Conservation (phyloP, 257 asterid species). For the Solanum medicagineum region DNA sequence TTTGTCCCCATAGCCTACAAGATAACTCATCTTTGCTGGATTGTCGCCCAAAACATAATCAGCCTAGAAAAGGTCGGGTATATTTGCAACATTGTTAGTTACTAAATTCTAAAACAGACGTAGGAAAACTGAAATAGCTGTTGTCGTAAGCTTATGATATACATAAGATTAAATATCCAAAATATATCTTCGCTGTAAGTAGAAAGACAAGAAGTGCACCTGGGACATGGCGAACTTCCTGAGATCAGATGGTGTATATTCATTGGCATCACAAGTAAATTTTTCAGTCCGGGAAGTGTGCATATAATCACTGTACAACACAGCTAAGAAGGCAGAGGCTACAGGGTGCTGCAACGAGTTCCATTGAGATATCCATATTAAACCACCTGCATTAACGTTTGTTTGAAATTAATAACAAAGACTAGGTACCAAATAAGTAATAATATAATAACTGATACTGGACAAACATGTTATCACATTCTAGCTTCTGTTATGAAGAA, state of each 20-base stretch:
- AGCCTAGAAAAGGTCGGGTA: constrained; percentile 22
- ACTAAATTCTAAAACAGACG: neutral
- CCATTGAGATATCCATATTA: constrained; percentile 84
- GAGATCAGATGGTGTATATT: constrained; percentile 43
- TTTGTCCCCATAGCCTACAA: constrained; percentile 69
- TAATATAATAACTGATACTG: neutral
- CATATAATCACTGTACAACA: constrained; percentile 78
- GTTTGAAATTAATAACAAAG: constrained; percentile 1
- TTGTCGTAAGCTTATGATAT: neutral
- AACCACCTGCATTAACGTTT: constrained; percentile 46
- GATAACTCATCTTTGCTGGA: constrained; percentile 67
- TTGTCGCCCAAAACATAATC: constrained; percentile 72
- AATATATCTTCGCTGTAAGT: neutral
- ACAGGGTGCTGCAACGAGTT: constrained; percentile 83
- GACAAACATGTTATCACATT: neutral
- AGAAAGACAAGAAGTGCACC: constrained; percentile 21
- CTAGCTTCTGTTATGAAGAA: neutral
- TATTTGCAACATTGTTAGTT: neutral
- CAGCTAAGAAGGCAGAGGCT: constrained; percentile 72
- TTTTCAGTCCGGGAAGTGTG: constrained; percentile 40
- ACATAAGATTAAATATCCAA: neutral
- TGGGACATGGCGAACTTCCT: constrained; percentile 65
- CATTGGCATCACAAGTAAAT: constrained; percentile 38
- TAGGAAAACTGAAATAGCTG: neutral
- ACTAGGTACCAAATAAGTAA: no score